A percentile compares a stretch with the other conserved stretches of the same genome.
These are phyloP conservation scores for Plasmodium yoelii DNA, from an alignment of 169 alveolate genomes.

Conservation along the genomic window DNA sequence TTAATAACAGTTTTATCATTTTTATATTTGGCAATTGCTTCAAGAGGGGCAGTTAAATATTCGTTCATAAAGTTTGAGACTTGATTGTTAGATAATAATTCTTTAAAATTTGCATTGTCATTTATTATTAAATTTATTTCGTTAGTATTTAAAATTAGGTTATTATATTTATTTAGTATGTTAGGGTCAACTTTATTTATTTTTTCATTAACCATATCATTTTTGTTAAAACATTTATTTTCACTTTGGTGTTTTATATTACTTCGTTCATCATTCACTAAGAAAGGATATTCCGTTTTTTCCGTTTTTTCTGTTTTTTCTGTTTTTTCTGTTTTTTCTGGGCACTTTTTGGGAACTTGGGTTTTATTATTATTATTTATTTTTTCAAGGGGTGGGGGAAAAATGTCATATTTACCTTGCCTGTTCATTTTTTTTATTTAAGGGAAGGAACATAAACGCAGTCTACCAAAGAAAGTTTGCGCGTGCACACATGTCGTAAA, in stretches of 20 bases:
- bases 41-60: slow-evolving; percentile 35
- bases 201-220: neutral
- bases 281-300: neutral
- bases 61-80: slow-evolving; percentile 37
- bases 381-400: slow-evolving; percentile 60
- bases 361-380: slow-evolving; percentile 11
- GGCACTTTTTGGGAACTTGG: neutral
- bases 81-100: slow-evolving; percentile 6
- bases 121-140: slow-evolving; percentile 38
- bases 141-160: slow-evolving; percentile 40
- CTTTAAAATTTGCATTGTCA: slow-evolving; percentile 13
- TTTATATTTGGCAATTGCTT: slow-evolving; percentile 34
- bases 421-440: slow-evolving; percentile 7
- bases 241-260: no score
- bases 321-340: no score
- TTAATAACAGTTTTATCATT: slow-evolving; percentile 11
- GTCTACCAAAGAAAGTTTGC: no score
- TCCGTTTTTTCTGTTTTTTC: neutral
- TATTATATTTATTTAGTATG: slow-evolving; percentile 31
- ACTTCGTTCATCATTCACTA: neutral
- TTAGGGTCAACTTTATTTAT: neutral
- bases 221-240: no score
- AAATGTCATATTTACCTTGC: slow-evolving; percentile 19
- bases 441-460: no score
- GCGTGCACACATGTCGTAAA: no score